Conservation (phyloP, 2,329 filamentous ascomycete species). For the Aspergillus sp. region DNA sequence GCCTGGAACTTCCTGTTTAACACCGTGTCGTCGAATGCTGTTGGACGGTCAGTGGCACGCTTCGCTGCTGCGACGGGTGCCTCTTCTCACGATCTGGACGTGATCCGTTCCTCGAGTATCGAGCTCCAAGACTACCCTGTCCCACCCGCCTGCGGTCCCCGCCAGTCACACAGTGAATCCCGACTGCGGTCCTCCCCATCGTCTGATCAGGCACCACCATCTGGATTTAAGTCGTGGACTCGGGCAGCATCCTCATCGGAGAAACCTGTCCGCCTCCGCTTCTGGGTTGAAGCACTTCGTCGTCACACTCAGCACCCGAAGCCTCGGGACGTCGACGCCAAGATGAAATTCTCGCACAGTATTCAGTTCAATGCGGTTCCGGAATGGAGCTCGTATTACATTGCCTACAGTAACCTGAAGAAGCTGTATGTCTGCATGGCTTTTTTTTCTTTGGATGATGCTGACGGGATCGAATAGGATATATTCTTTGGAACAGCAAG, state of each 20-base stretch:
- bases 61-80: constrained; percentile 27
- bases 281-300: constrained; percentile 36
- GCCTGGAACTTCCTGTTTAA: constrained; percentile 1
- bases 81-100: constrained; percentile 13
- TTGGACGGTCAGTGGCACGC: constrained; percentile 22
- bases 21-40: constrained; percentile 29
- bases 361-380: constrained; percentile 99
- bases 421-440: constrained; percentile 69
- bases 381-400: constrained; percentile 99
- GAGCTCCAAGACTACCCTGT: constrained; percentile 31
- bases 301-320: constrained; percentile 18
- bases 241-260: constrained; percentile 2
- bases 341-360: constrained; percentile 99
- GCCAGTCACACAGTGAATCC: constrained; percentile 6
- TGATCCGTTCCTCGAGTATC: constrained; percentile 24
- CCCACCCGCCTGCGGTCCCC: constrained; percentile 5
- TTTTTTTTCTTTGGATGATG: not conserved
- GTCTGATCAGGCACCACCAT: not conserved
- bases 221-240: not conserved
- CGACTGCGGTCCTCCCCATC: not conserved
- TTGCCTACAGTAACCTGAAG: constrained; percentile 97
- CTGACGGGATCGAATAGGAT: constrained; percentile 58
- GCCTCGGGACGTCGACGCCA: constrained; percentile 60
- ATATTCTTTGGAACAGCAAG: constrained; percentile 87
- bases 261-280: constrained; percentile 23